A percentile compares a stretch with the other conserved stretches of the same genome.
These are phyloP conservation scores for Aspergillus tamarii DNA, from an alignment of 2,329 filamentous ascomycete species.

Conservation along the genomic window DNA sequence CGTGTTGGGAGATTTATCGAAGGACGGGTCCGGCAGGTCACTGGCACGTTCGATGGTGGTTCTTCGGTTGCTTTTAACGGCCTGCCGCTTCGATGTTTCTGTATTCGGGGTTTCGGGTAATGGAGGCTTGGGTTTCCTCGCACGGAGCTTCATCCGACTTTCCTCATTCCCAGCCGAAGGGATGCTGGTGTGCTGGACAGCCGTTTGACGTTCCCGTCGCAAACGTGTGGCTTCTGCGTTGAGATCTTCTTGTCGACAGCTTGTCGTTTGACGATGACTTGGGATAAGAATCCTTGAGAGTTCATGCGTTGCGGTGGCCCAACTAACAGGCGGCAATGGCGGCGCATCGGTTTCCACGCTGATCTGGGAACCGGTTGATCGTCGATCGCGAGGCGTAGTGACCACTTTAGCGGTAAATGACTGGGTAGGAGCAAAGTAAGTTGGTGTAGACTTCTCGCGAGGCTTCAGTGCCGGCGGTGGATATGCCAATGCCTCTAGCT, in stretches of 20 bases:
- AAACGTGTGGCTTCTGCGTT: conserved; percentile 67
- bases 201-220: conserved; percentile 67
- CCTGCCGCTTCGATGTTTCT: conserved; percentile 56
- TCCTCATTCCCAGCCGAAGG: conserved; percentile 42
- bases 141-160: conserved; percentile 73
- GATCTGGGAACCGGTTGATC: conserved; percentile 46
- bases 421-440: conserved; percentile 85
- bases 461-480: conserved; percentile 58
- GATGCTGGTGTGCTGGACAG: conserved; percentile 47
- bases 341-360: conserved; percentile 55
- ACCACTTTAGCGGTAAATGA: conserved; percentile 82
- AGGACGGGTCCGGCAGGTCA: conserved; percentile 45
- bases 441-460: conserved; percentile 63
- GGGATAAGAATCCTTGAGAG: conserved; percentile 83
- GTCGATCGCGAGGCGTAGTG: conserved; percentile 63
- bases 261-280: conserved; percentile 70
- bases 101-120: conserved; percentile 55
- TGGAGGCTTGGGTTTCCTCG: conserved; percentile 61
- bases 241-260: conserved; percentile 77
- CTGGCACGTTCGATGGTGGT: conserved; percentile 63
- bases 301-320: conserved; percentile 82
- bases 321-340: conserved; percentile 79
- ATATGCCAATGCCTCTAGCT: conserved; percentile 65
- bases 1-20: conserved; percentile 27
- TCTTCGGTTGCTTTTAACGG: conserved; percentile 56